Evolutionary conservation across 2,329 filamentous ascomycete genomes (phyloP).

Genomic region (Botrytis sinoallii): DNA sequence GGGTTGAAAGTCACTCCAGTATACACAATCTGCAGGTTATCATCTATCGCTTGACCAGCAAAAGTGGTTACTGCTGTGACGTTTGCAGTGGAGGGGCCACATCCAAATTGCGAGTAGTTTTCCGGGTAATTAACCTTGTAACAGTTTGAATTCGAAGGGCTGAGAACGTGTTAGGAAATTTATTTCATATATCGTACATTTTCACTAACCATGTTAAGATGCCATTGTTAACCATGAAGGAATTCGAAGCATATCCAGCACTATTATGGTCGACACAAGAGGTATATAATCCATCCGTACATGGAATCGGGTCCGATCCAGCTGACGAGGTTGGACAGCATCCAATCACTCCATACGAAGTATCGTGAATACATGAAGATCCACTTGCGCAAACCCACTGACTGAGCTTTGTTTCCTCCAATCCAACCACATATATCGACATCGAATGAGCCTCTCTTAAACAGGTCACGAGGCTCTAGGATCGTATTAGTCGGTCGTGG

Average conservation of each 20-base stretch:
- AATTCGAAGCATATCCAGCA: slow-evolving; percentile 27
- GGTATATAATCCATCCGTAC: slow-evolving; percentile 35
- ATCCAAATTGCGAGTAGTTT: slow-evolving; percentile 33
- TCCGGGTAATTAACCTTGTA: slow-evolving; percentile 34
- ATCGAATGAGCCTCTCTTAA: slow-evolving; percentile 30
- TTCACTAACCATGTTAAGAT: slow-evolving; percentile 34
- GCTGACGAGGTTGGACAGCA: slow-evolving; percentile 32
- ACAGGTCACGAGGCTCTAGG: slow-evolving; percentile 26
- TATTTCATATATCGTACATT: background rate
- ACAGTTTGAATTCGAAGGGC: slow-evolving; percentile 27
- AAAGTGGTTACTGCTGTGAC: slow-evolving; percentile 31
- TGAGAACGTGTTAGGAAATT: slow-evolving; percentile 26
- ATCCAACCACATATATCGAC: slow-evolving; percentile 36
- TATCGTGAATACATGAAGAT: slow-evolving; percentile 36
- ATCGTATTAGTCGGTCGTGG: slow-evolving; percentile 32
- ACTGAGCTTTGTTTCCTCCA: slow-evolving; percentile 26
- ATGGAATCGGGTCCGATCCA: slow-evolving; percentile 26
- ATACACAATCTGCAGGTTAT: slow-evolving; percentile 33
- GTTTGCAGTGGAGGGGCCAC: slow-evolving; percentile 30
- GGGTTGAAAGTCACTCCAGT: slow-evolving; percentile 31
- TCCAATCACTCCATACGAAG: slow-evolving; percentile 31
- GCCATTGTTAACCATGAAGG: slow-evolving; percentile 31
- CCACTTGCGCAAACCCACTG: slow-evolving; percentile 32
- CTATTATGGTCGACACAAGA: slow-evolving; percentile 34
- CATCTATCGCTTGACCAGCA: slow-evolving; percentile 30